These are phyloP conservation scores for Amesomyces nigricolor DNA, from an alignment of 2,329 filamentous ascomycete species.

Conservation along the genomic window DNA sequence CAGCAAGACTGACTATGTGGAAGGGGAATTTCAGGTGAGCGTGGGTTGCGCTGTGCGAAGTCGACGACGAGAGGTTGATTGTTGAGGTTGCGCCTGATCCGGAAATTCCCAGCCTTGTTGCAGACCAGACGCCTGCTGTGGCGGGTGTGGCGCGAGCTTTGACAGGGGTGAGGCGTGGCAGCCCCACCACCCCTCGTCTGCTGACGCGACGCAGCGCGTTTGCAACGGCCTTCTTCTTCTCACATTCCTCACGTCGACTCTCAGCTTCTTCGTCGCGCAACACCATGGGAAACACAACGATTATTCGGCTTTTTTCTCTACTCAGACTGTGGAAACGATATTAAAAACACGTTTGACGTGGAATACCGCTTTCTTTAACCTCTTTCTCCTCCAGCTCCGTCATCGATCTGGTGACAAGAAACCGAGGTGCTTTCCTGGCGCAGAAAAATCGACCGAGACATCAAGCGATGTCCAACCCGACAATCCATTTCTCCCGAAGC, in stretches of 20 bases:
- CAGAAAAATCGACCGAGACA: neutral
- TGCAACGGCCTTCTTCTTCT: no score
- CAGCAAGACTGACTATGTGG: neutral
- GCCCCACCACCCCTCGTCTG: no score
- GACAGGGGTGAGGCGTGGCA: no score
- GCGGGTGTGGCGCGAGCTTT: constrained; percentile 17
- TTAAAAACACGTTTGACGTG: no score
- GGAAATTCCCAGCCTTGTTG: constrained; percentile 20
- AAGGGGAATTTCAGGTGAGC: neutral
- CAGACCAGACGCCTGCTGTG: neutral
- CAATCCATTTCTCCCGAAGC: neutral
- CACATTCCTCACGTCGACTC: no score
- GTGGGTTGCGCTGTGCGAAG: neutral
- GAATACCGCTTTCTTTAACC: neutral
- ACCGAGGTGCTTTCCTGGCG: no score
- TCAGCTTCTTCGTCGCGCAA: no score
- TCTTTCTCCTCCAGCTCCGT: neutral
- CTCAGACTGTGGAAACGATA: no score
- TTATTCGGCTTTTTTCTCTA: no score
- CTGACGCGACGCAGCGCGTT: no score
- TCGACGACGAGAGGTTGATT: constrained; percentile 2
- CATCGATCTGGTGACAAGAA: no score
- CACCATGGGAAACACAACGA: no score
- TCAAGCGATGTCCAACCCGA: constrained; percentile 11
- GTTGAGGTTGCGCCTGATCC: constrained; percentile 6